These are phyloP conservation scores for Saccharum officinarum DNA, from an alignment of 176 grass and related monocot genomes.

Conservation along the genomic window DNA sequence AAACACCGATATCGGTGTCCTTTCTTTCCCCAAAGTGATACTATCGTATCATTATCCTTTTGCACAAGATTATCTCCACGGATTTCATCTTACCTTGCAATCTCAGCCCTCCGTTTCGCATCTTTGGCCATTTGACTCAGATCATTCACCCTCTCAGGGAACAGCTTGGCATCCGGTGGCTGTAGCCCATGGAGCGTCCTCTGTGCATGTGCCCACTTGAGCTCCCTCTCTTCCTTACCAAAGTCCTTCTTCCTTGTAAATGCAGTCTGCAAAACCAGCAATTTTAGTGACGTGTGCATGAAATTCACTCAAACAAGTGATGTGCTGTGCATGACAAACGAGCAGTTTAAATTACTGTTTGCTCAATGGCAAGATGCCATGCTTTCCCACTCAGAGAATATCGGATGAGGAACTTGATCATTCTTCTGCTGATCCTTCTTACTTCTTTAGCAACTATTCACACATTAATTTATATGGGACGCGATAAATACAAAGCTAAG, in stretches of 20 bases:
- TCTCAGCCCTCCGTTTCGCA: conserved; percentile 34
- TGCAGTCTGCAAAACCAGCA: background rate
- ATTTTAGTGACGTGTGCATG: background rate
- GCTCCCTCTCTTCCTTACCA: conserved; percentile 20
- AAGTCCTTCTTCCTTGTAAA: conserved; percentile 38
- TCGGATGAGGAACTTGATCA: conserved; percentile 27
- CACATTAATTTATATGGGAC: too few relatives aligned
- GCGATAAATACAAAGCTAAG: too few relatives aligned
- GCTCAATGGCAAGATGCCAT: conserved; percentile 37
- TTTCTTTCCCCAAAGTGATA: background rate
- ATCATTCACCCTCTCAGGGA: background rate
- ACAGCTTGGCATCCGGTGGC: conserved; percentile 15
- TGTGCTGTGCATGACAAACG: background rate
- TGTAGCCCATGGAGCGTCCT: conserved; percentile 40
- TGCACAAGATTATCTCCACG: background rate
- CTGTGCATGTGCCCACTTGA: conserved; percentile 38
- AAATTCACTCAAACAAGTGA: background rate
- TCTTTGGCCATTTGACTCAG: conserved; percentile 24
- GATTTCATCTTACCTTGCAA: conserved; percentile 13
- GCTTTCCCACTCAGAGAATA: conserved; percentile 42
- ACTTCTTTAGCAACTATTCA: too few relatives aligned
- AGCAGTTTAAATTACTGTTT: background rate
- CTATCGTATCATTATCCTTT: background rate
- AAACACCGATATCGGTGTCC: background rate
- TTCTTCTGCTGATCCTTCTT: too few relatives aligned